Evolutionary conservation across 2,329 filamentous ascomycete genomes (phyloP).

Genomic region (Venturia oleaginea): DNA sequence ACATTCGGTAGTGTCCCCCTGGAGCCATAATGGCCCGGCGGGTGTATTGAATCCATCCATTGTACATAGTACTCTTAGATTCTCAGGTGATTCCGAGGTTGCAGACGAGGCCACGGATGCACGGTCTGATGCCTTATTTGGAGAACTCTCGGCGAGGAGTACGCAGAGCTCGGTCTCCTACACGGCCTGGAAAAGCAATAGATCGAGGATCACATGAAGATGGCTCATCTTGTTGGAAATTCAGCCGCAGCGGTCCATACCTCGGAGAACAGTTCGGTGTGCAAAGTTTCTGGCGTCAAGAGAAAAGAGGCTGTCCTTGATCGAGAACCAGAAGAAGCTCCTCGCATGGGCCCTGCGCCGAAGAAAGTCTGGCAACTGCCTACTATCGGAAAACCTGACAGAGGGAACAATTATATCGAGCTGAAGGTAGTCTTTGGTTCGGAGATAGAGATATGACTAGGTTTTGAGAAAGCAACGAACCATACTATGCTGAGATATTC

Average conservation of each 20-base stretch:
- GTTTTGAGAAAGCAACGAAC: no score
- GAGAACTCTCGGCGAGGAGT: no score
- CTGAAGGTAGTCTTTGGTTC: background rate
- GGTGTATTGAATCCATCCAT: no score
- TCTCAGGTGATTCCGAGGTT: no score
- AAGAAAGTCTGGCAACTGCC: background rate
- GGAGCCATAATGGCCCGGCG: no score
- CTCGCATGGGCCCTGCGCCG: background rate
- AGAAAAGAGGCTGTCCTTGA: background rate
- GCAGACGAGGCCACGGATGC: no score
- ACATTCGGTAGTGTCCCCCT: no score
- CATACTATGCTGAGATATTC: no score
- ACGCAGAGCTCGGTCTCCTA: no score
- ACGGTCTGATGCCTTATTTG: no score
- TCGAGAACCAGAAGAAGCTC: background rate
- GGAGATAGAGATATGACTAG: no score
- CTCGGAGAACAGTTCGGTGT: background rate
- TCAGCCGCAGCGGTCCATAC: background rate
- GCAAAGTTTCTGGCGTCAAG: background rate
- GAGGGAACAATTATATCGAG: background rate
- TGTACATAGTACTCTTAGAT: no score
- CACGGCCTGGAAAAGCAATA: background rate
- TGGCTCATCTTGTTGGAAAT: background rate
- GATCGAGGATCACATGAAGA: background rate
- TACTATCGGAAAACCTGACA: background rate